These are phyloP conservation scores for Pleurotus djamor DNA, from an alignment of 768 basidiomycete genomes.

Conservation along the genomic window DNA sequence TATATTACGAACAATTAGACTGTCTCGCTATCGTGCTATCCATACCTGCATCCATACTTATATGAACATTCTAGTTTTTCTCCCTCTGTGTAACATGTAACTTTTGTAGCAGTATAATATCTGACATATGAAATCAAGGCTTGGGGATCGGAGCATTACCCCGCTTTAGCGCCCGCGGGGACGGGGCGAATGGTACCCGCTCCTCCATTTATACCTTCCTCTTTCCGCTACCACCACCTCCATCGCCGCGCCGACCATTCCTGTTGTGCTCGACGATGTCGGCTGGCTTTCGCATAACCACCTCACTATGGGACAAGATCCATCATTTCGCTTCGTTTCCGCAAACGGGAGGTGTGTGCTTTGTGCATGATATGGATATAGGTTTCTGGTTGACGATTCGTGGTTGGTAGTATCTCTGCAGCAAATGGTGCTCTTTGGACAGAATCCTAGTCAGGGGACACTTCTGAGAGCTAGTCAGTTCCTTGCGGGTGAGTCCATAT, in stretches of 20 bases:
- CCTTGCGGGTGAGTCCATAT: slow-evolving; percentile 54
- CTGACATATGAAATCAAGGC: background rate
- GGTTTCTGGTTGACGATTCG: background rate
- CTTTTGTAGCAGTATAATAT: background rate
- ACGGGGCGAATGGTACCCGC: background rate
- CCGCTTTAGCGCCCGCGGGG: background rate
- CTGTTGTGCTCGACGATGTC: slow-evolving; percentile 35
- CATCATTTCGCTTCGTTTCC: slow-evolving; percentile 91
- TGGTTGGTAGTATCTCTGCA: slow-evolving; percentile 75
- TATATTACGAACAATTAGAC: background rate
- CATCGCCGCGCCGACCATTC: background rate
- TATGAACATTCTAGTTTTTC: background rate
- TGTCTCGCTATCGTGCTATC: background rate
- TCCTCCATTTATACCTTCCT: background rate
- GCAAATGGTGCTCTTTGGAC: slow-evolving; percentile 98
- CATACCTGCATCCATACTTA: too few species aligned
- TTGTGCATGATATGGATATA: background rate
- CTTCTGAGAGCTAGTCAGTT: slow-evolving; percentile 92
- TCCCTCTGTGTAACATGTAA: background rate
- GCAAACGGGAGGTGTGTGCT: slow-evolving; percentile 78
- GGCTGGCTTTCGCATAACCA: slow-evolving; percentile 69
- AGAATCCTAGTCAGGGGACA: slow-evolving; percentile 94
- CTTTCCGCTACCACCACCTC: background rate
- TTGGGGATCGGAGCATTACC: background rate
- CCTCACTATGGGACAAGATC: slow-evolving; percentile 85